Evolutionary conservation across 192 early-diverging fungal genomes (phyloP).

Genomic region (Helicostylum pulchrum): DNA sequence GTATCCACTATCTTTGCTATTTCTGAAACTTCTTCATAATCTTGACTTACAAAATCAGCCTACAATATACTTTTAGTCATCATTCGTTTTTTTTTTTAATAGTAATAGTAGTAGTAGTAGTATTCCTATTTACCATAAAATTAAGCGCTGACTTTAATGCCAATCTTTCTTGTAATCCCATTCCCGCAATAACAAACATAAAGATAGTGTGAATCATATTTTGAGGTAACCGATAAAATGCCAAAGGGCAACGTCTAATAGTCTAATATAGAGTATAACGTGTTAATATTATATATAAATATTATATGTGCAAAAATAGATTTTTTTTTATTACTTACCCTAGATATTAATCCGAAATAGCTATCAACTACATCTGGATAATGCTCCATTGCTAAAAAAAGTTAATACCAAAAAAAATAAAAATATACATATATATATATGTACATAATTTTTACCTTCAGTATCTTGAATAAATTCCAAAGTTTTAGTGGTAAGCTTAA

Average conservation of each 20-base stretch:
- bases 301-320: background rate
- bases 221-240: conserved; percentile 44
- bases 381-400: conserved; percentile 49
- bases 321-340: too few species aligned
- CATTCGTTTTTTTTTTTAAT: background rate
- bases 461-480: conserved; percentile 40
- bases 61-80: conserved; percentile 10
- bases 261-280: conserved; percentile 23
- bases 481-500: conserved; percentile 31
- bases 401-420: background rate
- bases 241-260: conserved; percentile 46
- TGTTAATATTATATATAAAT: conserved; percentile 1
- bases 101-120: too few species aligned
- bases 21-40: conserved; percentile 27
- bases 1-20: conserved; percentile 38
- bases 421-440: background rate
- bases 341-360: conserved; percentile 46
- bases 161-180: conserved; percentile 49
- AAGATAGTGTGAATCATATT: conserved; percentile 46
- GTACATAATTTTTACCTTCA: conserved; percentile 30
- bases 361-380: conserved; percentile 49
- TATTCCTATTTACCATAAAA: conserved; percentile 43
- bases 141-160: conserved; percentile 49
- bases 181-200: conserved; percentile 45
- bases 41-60: conserved; percentile 49